Percentiles rank a stretch among this genome's conserved stretches.
phyloP scores from a whole-genome alignment of 768 basidiomycete species.

The Panaeolus papilionaceus region DNA sequence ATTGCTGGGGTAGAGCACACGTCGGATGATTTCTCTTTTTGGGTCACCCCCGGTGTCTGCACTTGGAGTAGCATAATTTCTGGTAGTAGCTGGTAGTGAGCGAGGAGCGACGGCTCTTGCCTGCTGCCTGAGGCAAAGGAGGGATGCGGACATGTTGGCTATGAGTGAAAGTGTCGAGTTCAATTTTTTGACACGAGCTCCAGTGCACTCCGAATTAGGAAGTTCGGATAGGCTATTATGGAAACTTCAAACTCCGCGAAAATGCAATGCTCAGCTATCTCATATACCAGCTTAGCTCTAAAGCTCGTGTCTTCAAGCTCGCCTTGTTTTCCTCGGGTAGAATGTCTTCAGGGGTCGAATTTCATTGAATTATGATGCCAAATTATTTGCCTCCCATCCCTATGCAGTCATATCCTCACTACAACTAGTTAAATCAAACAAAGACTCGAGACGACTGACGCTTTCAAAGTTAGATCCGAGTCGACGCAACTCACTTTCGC shows the following conservation, averaged over 20 bases:
- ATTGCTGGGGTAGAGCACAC: slow-evolving; percentile 81
- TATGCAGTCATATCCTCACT: neutral
- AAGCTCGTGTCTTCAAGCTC: neutral
- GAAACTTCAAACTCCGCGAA: slow-evolving; percentile 10
- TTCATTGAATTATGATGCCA: neutral
- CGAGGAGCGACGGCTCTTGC: slow-evolving; percentile 29
- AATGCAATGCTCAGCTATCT: slow-evolving; percentile 1
- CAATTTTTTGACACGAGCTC: slow-evolving; percentile 13
- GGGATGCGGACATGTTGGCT: slow-evolving; percentile 45
- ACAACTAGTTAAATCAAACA: neutral
- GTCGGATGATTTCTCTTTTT: slow-evolving; percentile 75
- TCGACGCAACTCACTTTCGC: neutral
- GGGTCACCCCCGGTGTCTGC: slow-evolving; percentile 58
- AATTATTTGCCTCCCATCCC: neutral
- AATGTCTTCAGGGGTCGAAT: neutral
- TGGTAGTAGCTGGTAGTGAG: slow-evolving; percentile 34
- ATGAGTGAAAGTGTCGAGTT: neutral
- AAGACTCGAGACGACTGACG: neutral
- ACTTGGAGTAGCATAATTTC: slow-evolving; percentile 48
- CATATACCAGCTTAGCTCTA: neutral
- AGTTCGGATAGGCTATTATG: neutral
- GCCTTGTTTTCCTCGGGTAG: neutral
- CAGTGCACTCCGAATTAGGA: slow-evolving; percentile 1
- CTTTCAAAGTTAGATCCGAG: neutral
- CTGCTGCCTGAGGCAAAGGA: slow-evolving; percentile 43